A percentile compares a stretch with the other conserved stretches of the same genome.
phyloP scores from a whole-genome alignment of 2,329 filamentous ascomycete species.

The Fusarium sp. region DNA sequence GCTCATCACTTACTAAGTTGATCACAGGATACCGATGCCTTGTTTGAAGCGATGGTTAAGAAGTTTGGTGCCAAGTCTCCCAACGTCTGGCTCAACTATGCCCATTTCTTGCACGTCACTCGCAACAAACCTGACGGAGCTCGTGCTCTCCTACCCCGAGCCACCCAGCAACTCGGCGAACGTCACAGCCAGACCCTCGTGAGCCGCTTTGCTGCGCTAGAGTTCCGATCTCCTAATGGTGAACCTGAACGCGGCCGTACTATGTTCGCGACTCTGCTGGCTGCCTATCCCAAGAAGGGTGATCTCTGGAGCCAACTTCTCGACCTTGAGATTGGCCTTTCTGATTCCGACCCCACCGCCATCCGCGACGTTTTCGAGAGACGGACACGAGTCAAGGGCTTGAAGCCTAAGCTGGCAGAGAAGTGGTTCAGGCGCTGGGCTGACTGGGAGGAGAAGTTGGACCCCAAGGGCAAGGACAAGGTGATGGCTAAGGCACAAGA shows the following conservation, averaged over 20 bases:
- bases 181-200: slow-evolving; percentile 77
- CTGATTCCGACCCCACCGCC: slow-evolving; percentile 66
- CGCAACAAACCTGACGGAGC: slow-evolving; percentile 77
- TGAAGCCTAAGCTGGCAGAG: slow-evolving; percentile 87
- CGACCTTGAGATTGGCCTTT: slow-evolving; percentile 80
- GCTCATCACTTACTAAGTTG: slow-evolving; percentile 47
- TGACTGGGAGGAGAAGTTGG: slow-evolving; percentile 84
- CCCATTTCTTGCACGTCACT: slow-evolving; percentile 87
- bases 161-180: slow-evolving; percentile 82
- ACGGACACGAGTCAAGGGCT: slow-evolving; percentile 74
- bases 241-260: slow-evolving; percentile 93
- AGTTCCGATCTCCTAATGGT: slow-evolving; percentile 86
- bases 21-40: slow-evolving; percentile 83
- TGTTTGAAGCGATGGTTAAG: slow-evolving; percentile 89
- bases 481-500: slow-evolving; percentile 79
- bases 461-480: slow-evolving; percentile 74
- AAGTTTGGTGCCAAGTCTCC: slow-evolving; percentile 87
- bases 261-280: slow-evolving; percentile 89
- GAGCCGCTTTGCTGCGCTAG: slow-evolving; percentile 89
- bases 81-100: slow-evolving; percentile 93
- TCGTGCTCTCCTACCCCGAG: slow-evolving; percentile 82
- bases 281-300: slow-evolving; percentile 87
- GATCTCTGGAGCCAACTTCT: slow-evolving; percentile 95
- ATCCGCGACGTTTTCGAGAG: slow-evolving; percentile 87
- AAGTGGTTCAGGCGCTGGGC: slow-evolving; percentile 94